phyloP scores from a whole-genome alignment of 805 yeast species.

The Sungouiella thailandica region DNA sequence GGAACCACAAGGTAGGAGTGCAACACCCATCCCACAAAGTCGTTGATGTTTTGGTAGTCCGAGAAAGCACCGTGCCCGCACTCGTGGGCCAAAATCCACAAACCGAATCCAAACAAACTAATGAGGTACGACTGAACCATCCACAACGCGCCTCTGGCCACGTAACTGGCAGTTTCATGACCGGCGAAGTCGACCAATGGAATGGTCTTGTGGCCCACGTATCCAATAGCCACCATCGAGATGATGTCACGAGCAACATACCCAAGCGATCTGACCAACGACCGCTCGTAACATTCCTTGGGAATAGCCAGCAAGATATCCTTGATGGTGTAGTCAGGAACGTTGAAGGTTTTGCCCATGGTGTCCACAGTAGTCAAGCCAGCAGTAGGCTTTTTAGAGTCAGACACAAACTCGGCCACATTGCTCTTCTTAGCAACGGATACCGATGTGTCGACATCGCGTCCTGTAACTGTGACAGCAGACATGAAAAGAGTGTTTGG shows the following conservation, averaged over 20 bases:
- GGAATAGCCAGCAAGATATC: constrained; percentile 57
- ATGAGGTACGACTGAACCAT: constrained; percentile 31
- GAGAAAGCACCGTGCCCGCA: constrained; percentile 64
- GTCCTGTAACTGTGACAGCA: constrained; percentile 1
- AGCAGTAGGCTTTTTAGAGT: not conserved
- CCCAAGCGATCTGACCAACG: constrained; percentile 42
- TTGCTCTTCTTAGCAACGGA: not conserved
- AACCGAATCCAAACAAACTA: constrained; percentile 52
- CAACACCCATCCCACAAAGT: constrained; percentile 55
- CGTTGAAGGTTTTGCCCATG: constrained; percentile 49
- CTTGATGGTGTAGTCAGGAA: constrained; percentile 58
- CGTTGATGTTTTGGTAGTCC: constrained; percentile 49
- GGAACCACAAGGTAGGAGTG: constrained; percentile 57
- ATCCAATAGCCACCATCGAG: constrained; percentile 40
- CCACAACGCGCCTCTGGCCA: constrained; percentile 40
- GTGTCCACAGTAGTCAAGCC: constrained; percentile 42
- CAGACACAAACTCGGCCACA: constrained; percentile 2
- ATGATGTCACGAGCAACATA: constrained; percentile 51
- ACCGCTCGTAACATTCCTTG: constrained; percentile 55
- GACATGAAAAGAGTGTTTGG: constrained; percentile 1
- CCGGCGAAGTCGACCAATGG: constrained; percentile 41
- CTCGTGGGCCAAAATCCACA: constrained; percentile 62
- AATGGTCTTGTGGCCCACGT: constrained; percentile 37
- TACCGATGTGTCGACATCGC: not conserved
- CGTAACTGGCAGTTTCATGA: constrained; percentile 17